These are phyloP conservation scores for Clavispora phyllophila DNA, from an alignment of 805 yeast species.

Conservation along the genomic window DNA sequence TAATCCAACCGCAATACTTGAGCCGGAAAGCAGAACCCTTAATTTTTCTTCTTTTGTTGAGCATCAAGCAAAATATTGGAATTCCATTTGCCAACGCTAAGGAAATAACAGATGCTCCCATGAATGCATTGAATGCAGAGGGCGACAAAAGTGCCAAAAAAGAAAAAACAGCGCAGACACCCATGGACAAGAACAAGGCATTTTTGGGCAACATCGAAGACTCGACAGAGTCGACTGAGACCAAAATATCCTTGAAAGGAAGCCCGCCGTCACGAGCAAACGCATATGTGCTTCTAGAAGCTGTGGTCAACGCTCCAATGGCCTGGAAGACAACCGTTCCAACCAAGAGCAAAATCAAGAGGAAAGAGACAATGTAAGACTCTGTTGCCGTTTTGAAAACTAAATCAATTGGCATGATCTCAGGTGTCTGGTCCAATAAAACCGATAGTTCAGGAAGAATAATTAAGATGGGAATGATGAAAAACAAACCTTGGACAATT, in stretches of 20 bases:
- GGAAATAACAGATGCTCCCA: conserved; percentile 76
- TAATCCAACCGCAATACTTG: conserved; percentile 56
- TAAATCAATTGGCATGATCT: conserved; percentile 72
- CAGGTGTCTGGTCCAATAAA: conserved; percentile 53
- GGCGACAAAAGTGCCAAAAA: conserved; percentile 62
- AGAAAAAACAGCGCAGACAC: conserved; percentile 55
- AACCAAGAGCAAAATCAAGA: conserved; percentile 58
- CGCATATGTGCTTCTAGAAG: conserved; percentile 76
- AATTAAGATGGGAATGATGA: conserved; percentile 65
- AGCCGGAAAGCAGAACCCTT: conserved; percentile 67
- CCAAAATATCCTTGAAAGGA: conserved; percentile 62
- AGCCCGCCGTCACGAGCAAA: conserved; percentile 81
- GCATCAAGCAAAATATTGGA: conserved; percentile 60
- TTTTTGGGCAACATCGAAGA: conserved; percentile 63
- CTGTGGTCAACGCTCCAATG: conserved; percentile 74
- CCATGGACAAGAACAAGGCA: conserved; percentile 62
- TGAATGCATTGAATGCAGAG: conserved; percentile 77
- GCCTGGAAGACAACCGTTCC: conserved; percentile 75
- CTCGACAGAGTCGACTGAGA: conserved; percentile 53
- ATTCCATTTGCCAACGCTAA: conserved; percentile 72
- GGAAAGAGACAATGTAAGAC: conserved; percentile 62
- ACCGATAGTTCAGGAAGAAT: conserved; percentile 63
- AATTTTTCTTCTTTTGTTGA: conserved; percentile 55
- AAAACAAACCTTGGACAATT: conserved; percentile 63
- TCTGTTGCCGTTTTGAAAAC: conserved; percentile 69